phyloP scores from a whole-genome alignment of 2,329 filamentous ascomycete species.

The Pseudogymnoascus pannorum region DNA sequence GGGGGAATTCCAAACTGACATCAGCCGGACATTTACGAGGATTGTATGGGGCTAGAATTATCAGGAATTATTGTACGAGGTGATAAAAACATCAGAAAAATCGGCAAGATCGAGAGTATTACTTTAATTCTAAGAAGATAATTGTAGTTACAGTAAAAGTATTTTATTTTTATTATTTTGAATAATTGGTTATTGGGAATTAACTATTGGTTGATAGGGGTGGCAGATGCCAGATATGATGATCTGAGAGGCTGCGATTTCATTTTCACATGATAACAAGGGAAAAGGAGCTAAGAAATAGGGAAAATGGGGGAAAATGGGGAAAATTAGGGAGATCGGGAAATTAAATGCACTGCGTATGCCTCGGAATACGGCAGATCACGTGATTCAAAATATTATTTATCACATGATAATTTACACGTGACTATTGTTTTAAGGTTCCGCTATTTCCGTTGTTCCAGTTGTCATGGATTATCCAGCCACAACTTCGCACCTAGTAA shows the following conservation, averaged over 20 bases:
- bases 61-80: neutral
- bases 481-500: neutral
- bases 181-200: neutral
- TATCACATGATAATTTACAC: no score
- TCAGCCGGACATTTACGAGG: neutral
- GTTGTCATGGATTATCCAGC: neutral
- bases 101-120: neutral
- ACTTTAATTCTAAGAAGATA: neutral
- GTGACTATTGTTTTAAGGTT: constrained; percentile 7
- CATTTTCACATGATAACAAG: neutral
- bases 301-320: no score
- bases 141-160: neutral
- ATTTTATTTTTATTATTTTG: neutral
- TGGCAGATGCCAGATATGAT: neutral
- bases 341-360: neutral
- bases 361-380: neutral
- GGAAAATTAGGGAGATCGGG: neutral
- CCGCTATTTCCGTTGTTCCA: neutral
- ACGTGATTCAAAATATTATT: no score
- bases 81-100: neutral
- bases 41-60: neutral
- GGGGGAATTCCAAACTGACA: constrained; percentile 2
- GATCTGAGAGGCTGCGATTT: neutral
- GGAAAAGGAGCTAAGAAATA: neutral
- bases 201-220: neutral